These are phyloP conservation scores for Solanum gandarillasii DNA, from an alignment of 257 asterid species.

Conservation along the genomic window DNA sequence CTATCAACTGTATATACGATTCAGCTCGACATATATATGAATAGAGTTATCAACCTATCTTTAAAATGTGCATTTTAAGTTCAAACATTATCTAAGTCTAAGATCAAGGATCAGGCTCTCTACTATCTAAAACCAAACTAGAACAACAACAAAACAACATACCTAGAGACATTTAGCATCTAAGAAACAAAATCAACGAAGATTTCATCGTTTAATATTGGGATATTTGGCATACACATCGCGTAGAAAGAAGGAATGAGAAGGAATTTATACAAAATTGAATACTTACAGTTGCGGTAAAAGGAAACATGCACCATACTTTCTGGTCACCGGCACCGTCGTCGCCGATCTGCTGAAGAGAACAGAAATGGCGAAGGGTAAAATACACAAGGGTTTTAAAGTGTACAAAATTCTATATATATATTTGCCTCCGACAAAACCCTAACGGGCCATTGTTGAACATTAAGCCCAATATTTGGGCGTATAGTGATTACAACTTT, in stretches of 20 bases:
- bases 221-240: too few relatives aligned
- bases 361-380: neutral
- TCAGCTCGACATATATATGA: neutral
- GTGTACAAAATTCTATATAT: neutral
- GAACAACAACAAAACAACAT: neutral
- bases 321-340: neutral
- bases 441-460: neutral
- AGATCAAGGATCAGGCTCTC: neutral
- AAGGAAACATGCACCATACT: neutral
- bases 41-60: neutral
- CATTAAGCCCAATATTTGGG: neutral
- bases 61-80: neutral
- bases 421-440: neutral
- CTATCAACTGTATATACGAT: neutral
- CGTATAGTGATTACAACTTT: neutral
- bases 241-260: neutral
- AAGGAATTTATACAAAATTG: neutral
- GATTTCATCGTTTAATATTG: neutral
- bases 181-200: neutral
- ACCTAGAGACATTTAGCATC: neutral
- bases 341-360: neutral
- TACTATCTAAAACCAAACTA: neutral
- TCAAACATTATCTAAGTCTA: neutral
- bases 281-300: neutral
- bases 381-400: neutral